Percentiles rank a stretch among this genome's conserved stretches.
Evolutionary conservation across 345 rosid species (phyloP).

Genomic region (Litchi chinensis): DNA sequence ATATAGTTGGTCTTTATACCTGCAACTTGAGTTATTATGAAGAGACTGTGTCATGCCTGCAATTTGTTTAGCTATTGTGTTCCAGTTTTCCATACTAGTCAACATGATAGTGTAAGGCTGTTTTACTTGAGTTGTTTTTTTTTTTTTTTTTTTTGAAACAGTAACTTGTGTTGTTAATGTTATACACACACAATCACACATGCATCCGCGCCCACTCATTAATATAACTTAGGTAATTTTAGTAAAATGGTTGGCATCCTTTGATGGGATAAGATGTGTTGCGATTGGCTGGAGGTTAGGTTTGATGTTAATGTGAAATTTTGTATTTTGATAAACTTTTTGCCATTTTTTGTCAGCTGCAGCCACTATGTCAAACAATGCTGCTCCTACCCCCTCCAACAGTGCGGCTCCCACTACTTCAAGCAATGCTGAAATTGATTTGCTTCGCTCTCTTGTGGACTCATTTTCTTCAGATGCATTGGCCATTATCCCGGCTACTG

Average conservation of each 20-base stretch:
- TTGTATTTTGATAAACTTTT: slow-evolving; percentile 15
- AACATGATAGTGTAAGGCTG: too few species aligned
- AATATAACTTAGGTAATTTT: too few species aligned
- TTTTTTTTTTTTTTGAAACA: too few species aligned
- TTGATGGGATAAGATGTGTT: not conserved
- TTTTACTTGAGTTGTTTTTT: too few species aligned
- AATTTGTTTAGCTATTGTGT: not conserved
- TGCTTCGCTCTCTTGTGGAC: slow-evolving; percentile 78
- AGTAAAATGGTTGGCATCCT: not conserved
- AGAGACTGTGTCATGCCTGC: not conserved
- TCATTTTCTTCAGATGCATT: slow-evolving; percentile 54
- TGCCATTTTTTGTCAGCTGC: slow-evolving; percentile 33
- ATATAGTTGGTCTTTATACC: not conserved
- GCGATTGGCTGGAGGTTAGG: not conserved
- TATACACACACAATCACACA: too few species aligned
- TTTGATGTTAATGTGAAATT: slow-evolving; percentile 10
- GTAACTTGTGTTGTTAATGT: too few species aligned
- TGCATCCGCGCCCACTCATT: too few species aligned
- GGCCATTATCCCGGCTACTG: slow-evolving; percentile 70
- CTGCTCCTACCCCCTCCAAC: slow-evolving; percentile 33
- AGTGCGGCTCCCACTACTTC: slow-evolving; percentile 34
- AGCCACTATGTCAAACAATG: slow-evolving; percentile 29
- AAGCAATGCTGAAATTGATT: slow-evolving; percentile 70
- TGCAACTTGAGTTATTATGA: not conserved
- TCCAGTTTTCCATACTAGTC: not conserved